Percentiles rank a stretch among this genome's conserved stretches.
Evolutionary conservation across 345 rosid species (phyloP).

Genomic region (Populus simonii): DNA sequence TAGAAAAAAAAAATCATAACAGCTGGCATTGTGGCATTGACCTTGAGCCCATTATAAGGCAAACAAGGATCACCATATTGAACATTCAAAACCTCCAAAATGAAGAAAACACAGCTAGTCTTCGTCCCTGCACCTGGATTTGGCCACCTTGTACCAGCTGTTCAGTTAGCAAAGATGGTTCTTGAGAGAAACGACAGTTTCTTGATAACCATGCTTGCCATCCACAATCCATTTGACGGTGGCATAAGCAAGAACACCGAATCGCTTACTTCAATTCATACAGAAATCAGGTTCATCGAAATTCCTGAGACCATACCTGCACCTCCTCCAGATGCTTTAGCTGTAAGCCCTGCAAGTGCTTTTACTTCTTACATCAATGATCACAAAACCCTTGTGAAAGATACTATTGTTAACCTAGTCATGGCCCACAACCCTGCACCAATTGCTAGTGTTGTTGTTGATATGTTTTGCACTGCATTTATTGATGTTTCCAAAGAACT

Average conservation of each 20-base stretch:
- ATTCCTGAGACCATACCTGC: neutral
- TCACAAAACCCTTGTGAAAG: neutral
- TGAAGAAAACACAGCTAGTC: neutral
- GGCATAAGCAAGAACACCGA: neutral
- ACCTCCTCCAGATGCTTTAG: neutral
- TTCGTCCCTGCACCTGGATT: constrained; percentile 11
- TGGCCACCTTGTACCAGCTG: constrained; percentile 12
- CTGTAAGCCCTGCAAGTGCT: neutral
- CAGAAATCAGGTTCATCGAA: neutral
- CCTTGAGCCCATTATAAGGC: neutral
- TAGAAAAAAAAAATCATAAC: neutral
- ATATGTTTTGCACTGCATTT: constrained; percentile 48
- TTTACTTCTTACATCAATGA: neutral
- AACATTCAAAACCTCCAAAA: neutral
- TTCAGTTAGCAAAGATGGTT: neutral
- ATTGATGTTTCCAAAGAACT: constrained; percentile 50
- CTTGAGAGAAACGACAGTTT: neutral
- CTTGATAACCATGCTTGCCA: constrained; percentile 4
- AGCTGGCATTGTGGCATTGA: neutral
- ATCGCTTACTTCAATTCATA: neutral
- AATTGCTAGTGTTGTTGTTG: constrained; percentile 51
- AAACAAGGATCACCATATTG: neutral
- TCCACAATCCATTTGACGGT: neutral
- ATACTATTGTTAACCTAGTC: neutral
- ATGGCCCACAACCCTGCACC: constrained; percentile 9